These are phyloP conservation scores for Calonectria pseudoreteaudii DNA, from an alignment of 2,329 filamentous ascomycete species.

Conservation along the genomic window DNA sequence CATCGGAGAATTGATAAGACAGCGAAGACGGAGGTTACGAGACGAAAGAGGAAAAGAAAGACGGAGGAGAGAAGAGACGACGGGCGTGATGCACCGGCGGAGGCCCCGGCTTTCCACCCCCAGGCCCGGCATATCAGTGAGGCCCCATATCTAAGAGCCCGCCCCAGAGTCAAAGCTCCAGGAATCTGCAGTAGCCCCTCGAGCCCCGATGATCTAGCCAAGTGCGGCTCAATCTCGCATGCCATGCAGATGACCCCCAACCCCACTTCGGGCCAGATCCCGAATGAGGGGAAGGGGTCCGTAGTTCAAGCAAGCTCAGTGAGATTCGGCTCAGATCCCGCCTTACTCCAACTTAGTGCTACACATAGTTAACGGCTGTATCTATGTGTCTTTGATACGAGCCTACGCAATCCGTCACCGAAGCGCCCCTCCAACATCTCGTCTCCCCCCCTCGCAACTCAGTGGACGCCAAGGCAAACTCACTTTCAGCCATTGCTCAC, in stretches of 20 bases:
- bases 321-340: background rate
- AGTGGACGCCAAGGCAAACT: background rate
- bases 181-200: background rate
- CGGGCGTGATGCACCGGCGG: background rate
- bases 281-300: constrained; percentile 5
- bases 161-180: background rate
- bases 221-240: constrained; percentile 2
- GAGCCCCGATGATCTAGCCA: background rate
- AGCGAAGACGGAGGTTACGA: background rate
- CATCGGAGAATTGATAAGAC: background rate
- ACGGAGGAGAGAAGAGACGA: background rate
- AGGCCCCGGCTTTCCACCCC: background rate
- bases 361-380: background rate
- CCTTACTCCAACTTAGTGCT: background rate
- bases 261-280: background rate
- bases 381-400: background rate
- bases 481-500: background rate
- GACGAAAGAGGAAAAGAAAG: background rate
- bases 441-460: background rate
- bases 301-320: background rate
- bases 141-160: background rate
- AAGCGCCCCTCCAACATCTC: background rate
- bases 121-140: background rate
- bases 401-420: background rate
- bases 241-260: background rate